A percentile compares a stretch with the other conserved stretches of the same genome.
These are phyloP conservation scores for Dendryphion nanum DNA, from an alignment of 2,329 filamentous ascomycete species.

Conservation along the genomic window DNA sequence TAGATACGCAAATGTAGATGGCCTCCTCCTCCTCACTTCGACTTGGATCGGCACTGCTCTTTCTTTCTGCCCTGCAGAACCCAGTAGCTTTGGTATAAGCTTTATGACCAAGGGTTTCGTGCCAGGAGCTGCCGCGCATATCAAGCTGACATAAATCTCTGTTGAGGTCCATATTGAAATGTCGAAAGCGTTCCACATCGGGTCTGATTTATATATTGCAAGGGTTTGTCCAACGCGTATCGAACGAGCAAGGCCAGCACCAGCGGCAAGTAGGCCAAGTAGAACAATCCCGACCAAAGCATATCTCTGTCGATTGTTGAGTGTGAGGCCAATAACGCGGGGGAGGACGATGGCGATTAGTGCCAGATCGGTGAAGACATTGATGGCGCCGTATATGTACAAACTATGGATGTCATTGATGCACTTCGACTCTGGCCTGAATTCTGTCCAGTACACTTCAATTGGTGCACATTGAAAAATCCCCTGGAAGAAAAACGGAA, in stretches of 20 bases:
- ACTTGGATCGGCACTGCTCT: neutral
- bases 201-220: conserved; percentile 12
- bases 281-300: conserved; percentile 16
- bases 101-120: conserved; percentile 17
- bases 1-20: neutral
- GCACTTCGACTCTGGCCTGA: conserved; percentile 15
- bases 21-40: neutral
- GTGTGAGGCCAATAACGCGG: conserved; percentile 14
- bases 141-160: conserved; percentile 19
- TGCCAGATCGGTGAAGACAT: conserved; percentile 13
- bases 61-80: conserved; percentile 10
- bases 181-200: conserved; percentile 22
- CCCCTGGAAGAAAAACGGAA: conserved; percentile 13
- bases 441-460: conserved; percentile 19
- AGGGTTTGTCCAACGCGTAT: conserved; percentile 14
- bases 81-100: conserved; percentile 18
- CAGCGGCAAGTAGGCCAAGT: conserved; percentile 15
- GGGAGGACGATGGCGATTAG: conserved; percentile 22
- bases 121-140: conserved; percentile 21
- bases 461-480: conserved; percentile 19
- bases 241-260: conserved; percentile 18
- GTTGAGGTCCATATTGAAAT: conserved; percentile 22
- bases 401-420: conserved; percentile 10
- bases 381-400: conserved; percentile 13
- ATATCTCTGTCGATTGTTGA: conserved; percentile 15